Conservation (phyloP, 176 grass and related monocot genomes). For the Paspalum notatum region DNA sequence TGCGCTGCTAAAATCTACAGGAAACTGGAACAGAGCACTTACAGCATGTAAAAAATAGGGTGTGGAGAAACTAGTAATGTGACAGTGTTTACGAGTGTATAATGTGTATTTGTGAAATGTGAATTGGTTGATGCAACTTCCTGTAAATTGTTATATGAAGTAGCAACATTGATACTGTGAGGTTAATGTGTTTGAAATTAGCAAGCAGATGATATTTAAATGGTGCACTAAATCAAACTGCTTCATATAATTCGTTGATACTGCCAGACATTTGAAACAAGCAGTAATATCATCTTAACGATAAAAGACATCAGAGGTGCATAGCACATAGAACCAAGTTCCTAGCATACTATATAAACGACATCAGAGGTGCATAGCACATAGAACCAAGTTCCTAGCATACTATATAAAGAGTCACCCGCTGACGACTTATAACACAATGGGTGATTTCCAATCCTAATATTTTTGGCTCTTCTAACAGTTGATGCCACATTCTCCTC, state of each 20-base stretch:
- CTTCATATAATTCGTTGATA: conserved; percentile 12
- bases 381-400: too few species aligned
- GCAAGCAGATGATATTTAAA: background rate
- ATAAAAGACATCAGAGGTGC: conserved; percentile 30
- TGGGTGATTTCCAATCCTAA: conserved; percentile 9
- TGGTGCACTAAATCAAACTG: background rate
- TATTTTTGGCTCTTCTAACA: conserved; percentile 48
- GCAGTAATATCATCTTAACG: conserved; percentile 18
- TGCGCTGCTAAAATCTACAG: conserved; percentile 30
- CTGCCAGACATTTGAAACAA: conserved; percentile 37
- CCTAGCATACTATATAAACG: too few species aligned
- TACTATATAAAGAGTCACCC: conserved; percentile 29
- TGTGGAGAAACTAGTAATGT: background rate
- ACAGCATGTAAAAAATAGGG: background rate
- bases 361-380: conserved; percentile 38
- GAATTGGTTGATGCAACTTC: too few species aligned
- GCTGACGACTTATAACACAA: conserved; percentile 42
- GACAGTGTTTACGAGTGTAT: too few species aligned
- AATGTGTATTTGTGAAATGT: too few species aligned
- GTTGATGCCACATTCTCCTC: conserved; percentile 66
- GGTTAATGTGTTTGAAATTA: background rate
- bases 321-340: too few species aligned
- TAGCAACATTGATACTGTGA: background rate
- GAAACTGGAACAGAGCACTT: background rate
- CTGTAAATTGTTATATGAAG: conserved; percentile 25